These are phyloP conservation scores for Saussurea involucrata DNA, from an alignment of 129 eudicot genomes.

Conservation along the genomic window DNA sequence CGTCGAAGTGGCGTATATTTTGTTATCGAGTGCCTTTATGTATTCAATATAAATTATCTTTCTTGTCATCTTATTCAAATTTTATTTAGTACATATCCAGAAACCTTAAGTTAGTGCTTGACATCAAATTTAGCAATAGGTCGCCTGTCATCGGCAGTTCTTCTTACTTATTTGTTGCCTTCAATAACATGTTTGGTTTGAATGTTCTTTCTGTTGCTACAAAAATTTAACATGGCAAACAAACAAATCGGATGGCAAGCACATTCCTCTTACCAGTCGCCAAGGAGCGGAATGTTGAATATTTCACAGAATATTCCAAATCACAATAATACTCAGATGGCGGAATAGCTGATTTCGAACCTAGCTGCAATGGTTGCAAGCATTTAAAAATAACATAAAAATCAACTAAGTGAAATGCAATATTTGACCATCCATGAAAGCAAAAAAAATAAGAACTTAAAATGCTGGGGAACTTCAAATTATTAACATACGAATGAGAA, in stretches of 20 bases:
- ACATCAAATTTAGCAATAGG: constrained; percentile 12
- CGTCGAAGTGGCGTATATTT: background rate
- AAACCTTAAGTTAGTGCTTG: constrained; percentile 1
- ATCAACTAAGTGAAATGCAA: constrained; percentile 14
- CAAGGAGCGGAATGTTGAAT: constrained; percentile 80
- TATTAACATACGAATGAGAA: background rate
- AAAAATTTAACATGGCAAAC: background rate
- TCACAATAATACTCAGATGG: constrained; percentile 77
- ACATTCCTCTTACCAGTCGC: constrained; percentile 45
- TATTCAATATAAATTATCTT: background rate
- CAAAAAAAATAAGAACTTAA: background rate
- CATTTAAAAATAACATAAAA: background rate
- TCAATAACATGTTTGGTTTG: background rate
- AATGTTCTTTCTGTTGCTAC: constrained; percentile 15
- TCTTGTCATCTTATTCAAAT: background rate
- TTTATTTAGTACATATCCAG: constrained; percentile 2
- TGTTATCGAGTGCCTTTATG: background rate
- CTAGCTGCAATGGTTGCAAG: constrained; percentile 48
- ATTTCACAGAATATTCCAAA: constrained; percentile 91
- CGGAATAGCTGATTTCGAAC: constrained; percentile 34
- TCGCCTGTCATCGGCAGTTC: constrained; percentile 1
- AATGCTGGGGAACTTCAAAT: background rate
- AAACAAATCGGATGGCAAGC: background rate
- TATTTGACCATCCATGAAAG: constrained; percentile 7
- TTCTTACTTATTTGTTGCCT: constrained; percentile 2